These are phyloP conservation scores for Acanthamoeba royreba DNA, from an alignment of 208 protist genomes.

Conservation along the genomic window DNA sequence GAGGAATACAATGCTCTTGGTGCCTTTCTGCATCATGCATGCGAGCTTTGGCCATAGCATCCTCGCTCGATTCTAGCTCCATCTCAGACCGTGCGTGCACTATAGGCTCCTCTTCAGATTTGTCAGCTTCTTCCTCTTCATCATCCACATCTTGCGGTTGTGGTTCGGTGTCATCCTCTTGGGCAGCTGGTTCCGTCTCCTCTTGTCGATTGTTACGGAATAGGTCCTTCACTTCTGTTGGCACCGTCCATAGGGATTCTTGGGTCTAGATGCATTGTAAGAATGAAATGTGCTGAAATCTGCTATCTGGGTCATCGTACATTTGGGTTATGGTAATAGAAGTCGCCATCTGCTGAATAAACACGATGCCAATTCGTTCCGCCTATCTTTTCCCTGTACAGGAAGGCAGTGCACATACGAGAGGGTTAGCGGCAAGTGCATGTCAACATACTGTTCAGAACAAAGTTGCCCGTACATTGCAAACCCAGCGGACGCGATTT, in stretches of 20 bases:
- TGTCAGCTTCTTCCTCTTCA: too few relatives aligned
- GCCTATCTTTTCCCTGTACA: neutral
- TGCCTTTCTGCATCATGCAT: neutral
- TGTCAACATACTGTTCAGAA: neutral
- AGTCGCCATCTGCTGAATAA: neutral
- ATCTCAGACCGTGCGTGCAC: neutral
- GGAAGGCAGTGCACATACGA: neutral
- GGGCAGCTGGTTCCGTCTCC: neutral
- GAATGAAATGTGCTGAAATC: neutral
- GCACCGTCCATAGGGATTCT: neutral
- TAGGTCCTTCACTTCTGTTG: neutral
- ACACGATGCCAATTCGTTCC: neutral
- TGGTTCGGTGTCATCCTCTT: neutral
- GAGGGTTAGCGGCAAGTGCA: neutral
- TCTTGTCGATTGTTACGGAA: neutral
- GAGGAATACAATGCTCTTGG: neutral
- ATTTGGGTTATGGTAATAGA: neutral
- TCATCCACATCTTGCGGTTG: too few relatives aligned
- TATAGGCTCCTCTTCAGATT: too few relatives aligned
- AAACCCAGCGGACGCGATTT: neutral
- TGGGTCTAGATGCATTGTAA: neutral
- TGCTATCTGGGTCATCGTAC: too few relatives aligned
- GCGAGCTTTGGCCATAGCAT: neutral
- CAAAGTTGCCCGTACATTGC: neutral
- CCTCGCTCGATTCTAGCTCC: neutral